Percentiles rank a stretch among this genome's conserved stretches.
These are phyloP conservation scores for Grosmannia huntii DNA, from an alignment of 2,329 filamentous ascomycete species.

Conservation along the genomic window DNA sequence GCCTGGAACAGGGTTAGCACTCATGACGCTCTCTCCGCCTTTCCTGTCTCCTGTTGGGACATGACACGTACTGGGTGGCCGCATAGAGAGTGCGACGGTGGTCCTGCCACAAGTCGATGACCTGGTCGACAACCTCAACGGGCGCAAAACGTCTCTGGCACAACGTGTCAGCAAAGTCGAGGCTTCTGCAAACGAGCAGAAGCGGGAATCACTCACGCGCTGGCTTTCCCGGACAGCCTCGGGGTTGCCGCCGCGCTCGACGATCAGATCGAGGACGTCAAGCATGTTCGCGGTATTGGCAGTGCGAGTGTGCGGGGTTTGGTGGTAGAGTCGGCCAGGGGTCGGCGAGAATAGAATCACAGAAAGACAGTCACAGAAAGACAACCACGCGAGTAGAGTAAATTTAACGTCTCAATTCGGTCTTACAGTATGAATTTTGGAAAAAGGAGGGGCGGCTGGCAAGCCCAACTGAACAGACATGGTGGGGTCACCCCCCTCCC, in stretches of 20 bases:
- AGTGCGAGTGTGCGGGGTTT: not conserved
- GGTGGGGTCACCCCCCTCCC: not conserved
- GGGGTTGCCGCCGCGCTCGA: constrained; percentile 81
- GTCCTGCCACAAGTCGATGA: constrained; percentile 77
- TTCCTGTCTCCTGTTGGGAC: not conserved
- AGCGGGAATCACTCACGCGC: constrained; percentile 24
- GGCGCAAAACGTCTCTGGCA: constrained; percentile 56
- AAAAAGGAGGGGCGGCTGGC: not conserved
- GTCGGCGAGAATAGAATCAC: not conserved
- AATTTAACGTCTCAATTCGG: not conserved
- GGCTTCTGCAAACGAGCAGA: not conserved
- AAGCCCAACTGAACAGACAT: not conserved
- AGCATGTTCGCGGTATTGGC: constrained; percentile 8
- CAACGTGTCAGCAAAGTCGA: not conserved
- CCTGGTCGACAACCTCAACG: constrained; percentile 78
- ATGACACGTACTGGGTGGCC: constrained; percentile 46
- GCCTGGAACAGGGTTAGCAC: constrained; percentile 14
- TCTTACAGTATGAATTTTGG: not conserved
- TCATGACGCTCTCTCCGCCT: not conserved
- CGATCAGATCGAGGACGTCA: constrained; percentile 66
- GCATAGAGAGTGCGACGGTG: constrained; percentile 47
- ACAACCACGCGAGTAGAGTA: not conserved
- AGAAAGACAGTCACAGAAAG: not conserved
- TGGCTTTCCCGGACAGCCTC: constrained; percentile 89
- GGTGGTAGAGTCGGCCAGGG: not conserved